Evolutionary conservation across 108 stramenopile genomes (phyloP).

Genomic region (Skeletonema grethae): DNA sequence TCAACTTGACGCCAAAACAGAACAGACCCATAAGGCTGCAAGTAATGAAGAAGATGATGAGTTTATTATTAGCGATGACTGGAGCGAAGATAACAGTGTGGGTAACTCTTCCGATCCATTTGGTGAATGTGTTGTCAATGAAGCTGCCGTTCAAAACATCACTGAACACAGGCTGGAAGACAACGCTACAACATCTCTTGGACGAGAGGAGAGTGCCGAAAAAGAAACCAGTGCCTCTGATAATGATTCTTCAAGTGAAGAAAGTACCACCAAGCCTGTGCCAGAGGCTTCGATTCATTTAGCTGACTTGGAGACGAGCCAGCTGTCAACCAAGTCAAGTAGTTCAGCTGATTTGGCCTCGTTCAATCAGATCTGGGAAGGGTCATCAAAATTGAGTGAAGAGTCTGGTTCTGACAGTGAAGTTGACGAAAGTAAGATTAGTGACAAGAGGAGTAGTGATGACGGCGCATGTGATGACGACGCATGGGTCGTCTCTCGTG

Average conservation of each 20-base stretch:
- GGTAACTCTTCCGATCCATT: not conserved
- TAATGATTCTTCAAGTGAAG: not conserved
- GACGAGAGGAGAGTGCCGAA: not conserved
- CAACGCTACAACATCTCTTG: not conserved
- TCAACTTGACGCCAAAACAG: not conserved
- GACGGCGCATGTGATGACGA: not conserved
- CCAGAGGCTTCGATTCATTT: not conserved
- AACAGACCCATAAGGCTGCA: not conserved
- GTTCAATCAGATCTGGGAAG: not conserved
- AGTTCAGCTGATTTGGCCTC: constrained; percentile 1
- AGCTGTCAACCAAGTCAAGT: not conserved
- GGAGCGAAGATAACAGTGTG: constrained; percentile 13
- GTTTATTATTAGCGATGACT: constrained; percentile 14
- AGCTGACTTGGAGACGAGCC: not conserved
- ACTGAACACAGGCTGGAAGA: not conserved
- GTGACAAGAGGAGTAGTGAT: not conserved
- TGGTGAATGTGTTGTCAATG: not conserved
- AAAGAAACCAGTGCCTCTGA: not conserved
- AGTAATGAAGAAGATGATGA: constrained; percentile 5
- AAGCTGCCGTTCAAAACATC: constrained; percentile 3
- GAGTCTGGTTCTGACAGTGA: constrained; percentile 4
- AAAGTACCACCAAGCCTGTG: not conserved
- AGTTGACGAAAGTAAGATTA: not conserved
- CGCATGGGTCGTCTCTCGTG: not conserved
- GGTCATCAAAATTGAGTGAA: not conserved